Evolutionary conservation across 352 stramenopile species (phyloP), one percentile per base, ranked within the genome.

Genomic region (Phytophthora lateralis): DNA sequence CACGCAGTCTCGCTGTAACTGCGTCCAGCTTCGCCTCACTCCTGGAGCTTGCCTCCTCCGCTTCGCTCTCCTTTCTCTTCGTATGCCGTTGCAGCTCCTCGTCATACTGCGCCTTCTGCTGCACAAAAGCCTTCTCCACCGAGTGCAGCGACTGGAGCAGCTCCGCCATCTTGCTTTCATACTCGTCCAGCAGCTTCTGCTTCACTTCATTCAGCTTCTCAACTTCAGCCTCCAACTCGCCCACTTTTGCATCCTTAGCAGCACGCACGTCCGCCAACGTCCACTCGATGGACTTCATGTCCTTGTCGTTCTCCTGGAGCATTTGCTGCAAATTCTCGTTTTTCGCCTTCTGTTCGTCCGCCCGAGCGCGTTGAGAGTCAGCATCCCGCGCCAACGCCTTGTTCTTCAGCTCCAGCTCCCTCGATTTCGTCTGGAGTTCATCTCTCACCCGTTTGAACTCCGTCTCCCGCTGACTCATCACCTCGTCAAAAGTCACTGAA

Each of bases 151-250:
- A 90, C 58, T 92, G 80, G 49, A 94, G 41, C 12, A 94, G 49
- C 57, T 96, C 88, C 7, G 82, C 83, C 82, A 95, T 94, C 57
- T 95, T 95, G 10, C 55, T 70, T 58, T 96, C 88, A 55, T 95
- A 93, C 65, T 96, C 85, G 55, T 94, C 85, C 44, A 95, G 53
- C 18, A 96, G 58, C 26, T 78, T 68, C 43, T 95, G 85, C 54
- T 95, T 95, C 0, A 89, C 69, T 6, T 91, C 72, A 43, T 90
- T 77, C 4, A 95, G 43, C 37, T 77, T 76, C 0, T 54, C 43
- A 17, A 82, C 71, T 44, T 91, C 80, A 12, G 48, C 47, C 49
- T 95, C 86, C 1, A 96, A 54, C n/a, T 90, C 78, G 0, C 47
- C 39, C 29, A 96, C 82, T 58, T 82, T 80, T 0, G 78, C 68